Percentiles rank a stretch among this genome's conserved stretches.
Evolutionary conservation across 169 alveolate species (phyloP).

Genomic region (Miamiensis avidus): DNA sequence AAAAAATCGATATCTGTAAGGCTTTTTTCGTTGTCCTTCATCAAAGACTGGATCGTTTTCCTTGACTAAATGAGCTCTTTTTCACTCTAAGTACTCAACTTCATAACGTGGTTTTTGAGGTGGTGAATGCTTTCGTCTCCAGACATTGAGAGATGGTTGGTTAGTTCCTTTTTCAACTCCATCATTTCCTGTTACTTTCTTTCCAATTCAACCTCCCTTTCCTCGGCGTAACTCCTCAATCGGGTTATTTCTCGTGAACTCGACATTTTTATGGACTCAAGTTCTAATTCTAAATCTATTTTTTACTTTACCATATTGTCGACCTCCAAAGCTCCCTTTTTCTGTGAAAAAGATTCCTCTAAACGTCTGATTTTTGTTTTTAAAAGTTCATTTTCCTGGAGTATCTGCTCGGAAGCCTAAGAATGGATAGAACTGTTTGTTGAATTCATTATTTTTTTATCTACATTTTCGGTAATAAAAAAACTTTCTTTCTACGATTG

Average conservation of each 20-base stretch:
- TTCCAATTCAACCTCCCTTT: conserved; percentile 3
- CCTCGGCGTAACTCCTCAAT: neutral
- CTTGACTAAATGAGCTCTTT: neutral
- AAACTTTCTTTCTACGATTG: neutral
- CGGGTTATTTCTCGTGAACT: neutral
- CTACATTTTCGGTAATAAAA: conserved; percentile 16
- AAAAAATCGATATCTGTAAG: conserved; percentile 27
- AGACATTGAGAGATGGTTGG: neutral
- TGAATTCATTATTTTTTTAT: conserved; percentile 6
- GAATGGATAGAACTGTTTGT: conserved; percentile 4
- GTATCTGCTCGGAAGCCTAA: neutral
- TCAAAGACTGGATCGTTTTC: neutral
- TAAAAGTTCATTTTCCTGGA: conserved; percentile 36
- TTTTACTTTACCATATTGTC: conserved; percentile 32
- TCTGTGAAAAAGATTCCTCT: conserved; percentile 23
- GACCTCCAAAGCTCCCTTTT: conserved; percentile 37
- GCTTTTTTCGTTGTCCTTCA: conserved; percentile 9
- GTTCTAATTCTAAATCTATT: conserved; percentile 22
- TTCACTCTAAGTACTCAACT: conserved; percentile 4
- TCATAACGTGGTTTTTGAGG: conserved; percentile 2
- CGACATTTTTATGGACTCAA: neutral
- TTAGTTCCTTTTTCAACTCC: neutral
- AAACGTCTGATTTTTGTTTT: conserved; percentile 37
- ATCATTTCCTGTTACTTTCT: neutral
- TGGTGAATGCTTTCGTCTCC: conserved; percentile 13